phyloP scores from a whole-genome alignment of 2,329 filamentous ascomycete species.

The Dryadomyces quercus-mongolicae region DNA sequence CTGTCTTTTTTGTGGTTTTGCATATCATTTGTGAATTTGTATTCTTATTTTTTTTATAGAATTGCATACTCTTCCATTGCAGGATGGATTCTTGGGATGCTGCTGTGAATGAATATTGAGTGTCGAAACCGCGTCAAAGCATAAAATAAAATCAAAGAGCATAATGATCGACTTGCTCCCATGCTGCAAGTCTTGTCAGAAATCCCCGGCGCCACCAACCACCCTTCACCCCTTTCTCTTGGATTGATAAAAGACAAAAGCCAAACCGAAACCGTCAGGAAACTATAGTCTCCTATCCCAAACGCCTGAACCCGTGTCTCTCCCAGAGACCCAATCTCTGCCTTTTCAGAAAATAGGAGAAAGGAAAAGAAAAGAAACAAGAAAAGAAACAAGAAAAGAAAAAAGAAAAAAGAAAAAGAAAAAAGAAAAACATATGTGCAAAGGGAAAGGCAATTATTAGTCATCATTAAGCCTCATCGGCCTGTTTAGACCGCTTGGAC shows the following conservation, averaged over 20 bases:
- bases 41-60: neutral
- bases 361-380: neutral
- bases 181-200: too few relatives aligned
- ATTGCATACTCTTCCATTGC: neutral
- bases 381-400: neutral
- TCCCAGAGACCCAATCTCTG: neutral
- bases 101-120: neutral
- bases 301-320: neutral
- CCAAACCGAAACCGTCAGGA: neutral
- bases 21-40: neutral
- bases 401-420: neutral
- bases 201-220: too few relatives aligned
- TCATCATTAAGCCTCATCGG: constrained; percentile 13
- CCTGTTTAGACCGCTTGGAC: neutral
- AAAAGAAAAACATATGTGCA: neutral
- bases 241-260: too few relatives aligned
- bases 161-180: too few relatives aligned
- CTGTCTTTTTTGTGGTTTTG: neutral
- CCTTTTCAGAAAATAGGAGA: neutral
- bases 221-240: too few relatives aligned
- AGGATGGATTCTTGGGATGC: too few relatives aligned
- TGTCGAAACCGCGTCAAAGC: too few relatives aligned
- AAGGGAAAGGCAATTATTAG: neutral
- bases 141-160: too few relatives aligned
- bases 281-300: neutral